Percentiles rank a stretch among this genome's conserved stretches.
These are phyloP conservation scores for Geotrichum carabidarum DNA, from an alignment of 1,139 yeast genomes.

Conservation along the genomic window DNA sequence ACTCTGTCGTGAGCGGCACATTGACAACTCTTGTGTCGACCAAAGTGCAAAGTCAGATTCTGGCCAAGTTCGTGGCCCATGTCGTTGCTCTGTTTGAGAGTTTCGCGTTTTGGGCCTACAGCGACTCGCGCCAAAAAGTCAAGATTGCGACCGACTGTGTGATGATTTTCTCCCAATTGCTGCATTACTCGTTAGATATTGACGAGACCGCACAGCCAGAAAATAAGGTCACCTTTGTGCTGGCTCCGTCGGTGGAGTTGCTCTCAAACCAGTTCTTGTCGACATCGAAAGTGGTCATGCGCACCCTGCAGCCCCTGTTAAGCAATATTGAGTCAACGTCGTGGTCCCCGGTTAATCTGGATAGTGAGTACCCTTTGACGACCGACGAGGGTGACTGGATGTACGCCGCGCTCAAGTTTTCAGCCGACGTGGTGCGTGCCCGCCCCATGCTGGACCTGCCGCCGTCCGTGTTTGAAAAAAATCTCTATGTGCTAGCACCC, in stretches of 20 bases:
- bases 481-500: constrained; percentile 54
- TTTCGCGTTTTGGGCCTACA: constrained; percentile 64
- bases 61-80: constrained; percentile 54
- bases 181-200: constrained; percentile 55
- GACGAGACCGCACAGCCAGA: constrained; percentile 43
- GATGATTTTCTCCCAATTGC: constrained; percentile 51
- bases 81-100: constrained; percentile 67
- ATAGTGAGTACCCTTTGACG: constrained; percentile 39
- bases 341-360: constrained; percentile 39
- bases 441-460: constrained; percentile 47
- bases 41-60: constrained; percentile 50
- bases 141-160: constrained; percentile 58
- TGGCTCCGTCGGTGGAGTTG: constrained; percentile 47
- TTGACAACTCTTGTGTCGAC: constrained; percentile 36
- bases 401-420: constrained; percentile 40
- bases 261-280: constrained; percentile 56
- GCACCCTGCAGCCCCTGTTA: constrained; percentile 56
- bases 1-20: constrained; percentile 47
- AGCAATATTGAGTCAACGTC: constrained; percentile 49
- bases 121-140: constrained; percentile 51
- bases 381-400: constrained; percentile 35
- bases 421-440: constrained; percentile 48
- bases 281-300: constrained; percentile 46
- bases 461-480: constrained; percentile 57
- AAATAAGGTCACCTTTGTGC: constrained; percentile 46